Conservation (phyloP, 2,329 filamentous ascomycete species). For the Sphaceloma murrayae region DNA sequence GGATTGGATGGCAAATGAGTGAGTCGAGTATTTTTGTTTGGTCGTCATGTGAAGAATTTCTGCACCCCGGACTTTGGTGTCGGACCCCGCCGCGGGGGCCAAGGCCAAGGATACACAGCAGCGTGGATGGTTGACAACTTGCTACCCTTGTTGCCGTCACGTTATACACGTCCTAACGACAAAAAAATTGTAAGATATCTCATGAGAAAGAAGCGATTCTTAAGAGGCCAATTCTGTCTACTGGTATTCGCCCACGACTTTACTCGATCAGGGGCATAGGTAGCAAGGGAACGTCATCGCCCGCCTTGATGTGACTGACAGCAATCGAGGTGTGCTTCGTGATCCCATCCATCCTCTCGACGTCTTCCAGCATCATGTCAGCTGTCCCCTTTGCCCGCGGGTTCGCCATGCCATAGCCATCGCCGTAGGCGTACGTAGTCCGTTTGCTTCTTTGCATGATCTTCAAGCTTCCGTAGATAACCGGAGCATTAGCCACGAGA, state of each 20-base stretch:
- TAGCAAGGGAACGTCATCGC: conserved; percentile 1
- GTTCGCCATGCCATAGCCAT: neutral
- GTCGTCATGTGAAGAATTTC: conserved; percentile 1
- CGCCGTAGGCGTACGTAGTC: conserved; percentile 3
- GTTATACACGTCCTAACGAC: no score
- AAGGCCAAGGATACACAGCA: conserved; percentile 1
- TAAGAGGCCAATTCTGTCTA: no score
- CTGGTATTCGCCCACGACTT: no score
- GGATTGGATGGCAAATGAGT: neutral
- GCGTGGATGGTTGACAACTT: no score
- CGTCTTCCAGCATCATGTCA: neutral
- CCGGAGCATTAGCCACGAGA: conserved; percentile 20
- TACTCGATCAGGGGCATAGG: neutral
- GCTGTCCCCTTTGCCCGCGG: neutral
- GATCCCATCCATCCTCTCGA: conserved; percentile 2
- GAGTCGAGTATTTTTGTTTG: conserved; percentile 8
- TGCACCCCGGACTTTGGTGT: conserved; percentile 7
- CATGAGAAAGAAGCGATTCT: no score
- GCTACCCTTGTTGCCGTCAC: no score
- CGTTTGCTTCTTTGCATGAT: conserved; percentile 3
- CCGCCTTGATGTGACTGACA: neutral
- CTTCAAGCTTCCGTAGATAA: conserved; percentile 18
- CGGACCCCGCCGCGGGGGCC: conserved; percentile 8
- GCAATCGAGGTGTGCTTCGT: neutral
- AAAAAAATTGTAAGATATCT: no score